These are phyloP conservation scores for Pseudogymnoascus sp. DNA, from an alignment of 2,329 filamentous ascomycete genomes.

Conservation along the genomic window DNA sequence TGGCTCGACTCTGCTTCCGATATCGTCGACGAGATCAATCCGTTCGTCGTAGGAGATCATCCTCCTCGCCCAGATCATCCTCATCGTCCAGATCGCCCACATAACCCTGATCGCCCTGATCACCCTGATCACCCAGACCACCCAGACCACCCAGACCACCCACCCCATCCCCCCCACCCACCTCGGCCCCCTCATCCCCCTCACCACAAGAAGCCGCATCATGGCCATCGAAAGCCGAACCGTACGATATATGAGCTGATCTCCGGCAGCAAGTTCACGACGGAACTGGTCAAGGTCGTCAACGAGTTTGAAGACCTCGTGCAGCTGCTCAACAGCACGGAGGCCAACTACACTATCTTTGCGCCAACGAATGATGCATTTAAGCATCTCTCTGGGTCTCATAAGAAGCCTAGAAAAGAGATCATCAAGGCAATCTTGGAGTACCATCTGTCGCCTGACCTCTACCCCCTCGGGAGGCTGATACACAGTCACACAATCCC, in stretches of 20 bases:
- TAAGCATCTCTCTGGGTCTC: slow-evolving; percentile 44
- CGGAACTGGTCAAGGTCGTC: slow-evolving; percentile 67
- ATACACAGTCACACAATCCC: slow-evolving; percentile 66
- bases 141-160: slow-evolving; percentile 20
- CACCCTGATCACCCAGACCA: neutral
- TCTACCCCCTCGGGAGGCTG: slow-evolving; percentile 59
- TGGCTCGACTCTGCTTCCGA: slow-evolving; percentile 28
- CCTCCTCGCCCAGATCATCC: neutral
- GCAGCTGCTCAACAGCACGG: slow-evolving; percentile 63
- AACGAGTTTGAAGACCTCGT: slow-evolving; percentile 65
- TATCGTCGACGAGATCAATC: slow-evolving; percentile 26
- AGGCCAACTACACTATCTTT: slow-evolving; percentile 70
- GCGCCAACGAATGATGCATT: slow-evolving; percentile 73
- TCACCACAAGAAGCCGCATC: slow-evolving; percentile 20
- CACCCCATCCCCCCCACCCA: slow-evolving; percentile 1
- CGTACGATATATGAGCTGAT: slow-evolving; percentile 75
- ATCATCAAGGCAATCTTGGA: slow-evolving; percentile 57
- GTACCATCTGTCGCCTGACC: slow-evolving; percentile 66
- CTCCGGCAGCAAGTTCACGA: slow-evolving; percentile 64
- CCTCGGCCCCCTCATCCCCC: slow-evolving; percentile 23
- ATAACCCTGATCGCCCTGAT: neutral
- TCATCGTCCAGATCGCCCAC: neutral
- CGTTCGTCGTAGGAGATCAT: slow-evolving; percentile 12
- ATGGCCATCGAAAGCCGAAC: slow-evolving; percentile 40
- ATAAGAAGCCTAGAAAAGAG: slow-evolving; percentile 59